phyloP scores from a whole-genome alignment of 2,329 filamentous ascomycete genomes.

The Allantophomopsis cytisporea region DNA sequence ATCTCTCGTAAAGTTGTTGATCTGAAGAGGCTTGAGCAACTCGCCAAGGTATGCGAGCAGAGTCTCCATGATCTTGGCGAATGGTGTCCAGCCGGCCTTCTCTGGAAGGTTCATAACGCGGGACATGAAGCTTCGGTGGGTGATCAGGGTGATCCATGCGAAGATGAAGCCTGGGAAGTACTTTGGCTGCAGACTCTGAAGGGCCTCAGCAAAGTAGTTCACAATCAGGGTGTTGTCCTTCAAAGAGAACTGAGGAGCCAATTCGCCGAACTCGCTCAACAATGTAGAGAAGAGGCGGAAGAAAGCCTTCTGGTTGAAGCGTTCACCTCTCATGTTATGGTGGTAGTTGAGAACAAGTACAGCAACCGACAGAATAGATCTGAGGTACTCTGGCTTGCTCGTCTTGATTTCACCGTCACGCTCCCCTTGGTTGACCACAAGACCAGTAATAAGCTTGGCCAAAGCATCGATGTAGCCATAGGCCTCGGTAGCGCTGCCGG shows the following conservation, averaged over 20 bases:
- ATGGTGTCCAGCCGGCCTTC: slow-evolving; percentile 61
- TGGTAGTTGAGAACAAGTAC: slow-evolving; percentile 77
- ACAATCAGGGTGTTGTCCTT: slow-evolving; percentile 29
- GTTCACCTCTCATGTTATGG: slow-evolving; percentile 65
- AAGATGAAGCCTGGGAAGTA: slow-evolving; percentile 75
- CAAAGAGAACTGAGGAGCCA: slow-evolving; percentile 43
- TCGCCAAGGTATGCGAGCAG: slow-evolving; percentile 65
- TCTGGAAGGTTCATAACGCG: slow-evolving; percentile 56
- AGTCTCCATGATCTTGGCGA: slow-evolving; percentile 59
- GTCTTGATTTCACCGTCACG: slow-evolving; percentile 41
- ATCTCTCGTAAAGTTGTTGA: slow-evolving; percentile 60
- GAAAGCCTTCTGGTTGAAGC: slow-evolving; percentile 80
- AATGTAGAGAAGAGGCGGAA: slow-evolving; percentile 79
- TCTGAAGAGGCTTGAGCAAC: slow-evolving; percentile 60
- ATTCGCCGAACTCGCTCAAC: slow-evolving; percentile 56
- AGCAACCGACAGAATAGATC: slow-evolving; percentile 65
- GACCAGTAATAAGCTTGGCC: slow-evolving; percentile 62
- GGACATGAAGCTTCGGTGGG: slow-evolving; percentile 77
- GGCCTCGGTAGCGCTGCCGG: slow-evolving; percentile 41
- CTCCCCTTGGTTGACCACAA: slow-evolving; percentile 61
- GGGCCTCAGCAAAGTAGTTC: slow-evolving; percentile 44
- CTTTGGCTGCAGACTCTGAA: slow-evolving; percentile 62
- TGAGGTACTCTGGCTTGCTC: slow-evolving; percentile 58
- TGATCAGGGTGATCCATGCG: slow-evolving; percentile 69
- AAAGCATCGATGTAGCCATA: slow-evolving; percentile 64